phyloP scores from a whole-genome alignment of 306 rosid species.

The Abrus precatorius region DNA sequence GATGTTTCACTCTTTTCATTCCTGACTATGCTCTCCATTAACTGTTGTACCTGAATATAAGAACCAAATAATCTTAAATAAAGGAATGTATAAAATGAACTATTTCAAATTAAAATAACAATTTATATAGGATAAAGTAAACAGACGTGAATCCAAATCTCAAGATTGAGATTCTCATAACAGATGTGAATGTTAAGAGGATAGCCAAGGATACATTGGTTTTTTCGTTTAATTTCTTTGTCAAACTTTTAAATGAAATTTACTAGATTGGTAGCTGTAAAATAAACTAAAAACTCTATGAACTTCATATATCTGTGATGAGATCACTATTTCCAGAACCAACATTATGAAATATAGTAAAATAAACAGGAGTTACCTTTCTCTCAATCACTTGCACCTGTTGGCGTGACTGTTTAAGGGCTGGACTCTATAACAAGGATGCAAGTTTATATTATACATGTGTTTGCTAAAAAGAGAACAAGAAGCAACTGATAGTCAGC shows the following conservation, averaged over 20 bases:
- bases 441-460: slow-evolving; percentile 35
- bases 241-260: slow-evolving; percentile 19
- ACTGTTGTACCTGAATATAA: slow-evolving; percentile 70
- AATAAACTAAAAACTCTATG: slow-evolving; percentile 18
- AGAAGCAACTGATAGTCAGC: slow-evolving; percentile 30
- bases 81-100: slow-evolving; percentile 33
- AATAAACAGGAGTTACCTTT: slow-evolving; percentile 63
- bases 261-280: slow-evolving; percentile 25
- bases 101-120: slow-evolving; percentile 36
- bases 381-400: slow-evolving; percentile 77
- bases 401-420: slow-evolving; percentile 70
- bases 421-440: slow-evolving; percentile 67
- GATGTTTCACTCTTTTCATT: slow-evolving; percentile 68
- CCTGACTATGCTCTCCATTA: slow-evolving; percentile 78
- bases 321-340: slow-evolving; percentile 25
- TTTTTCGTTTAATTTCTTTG: not conserved
- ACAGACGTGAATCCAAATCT: not conserved
- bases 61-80: slow-evolving; percentile 37
- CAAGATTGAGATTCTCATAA: slow-evolving; percentile 1
- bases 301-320: not conserved
- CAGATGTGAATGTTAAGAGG: not conserved
- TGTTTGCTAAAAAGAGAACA: slow-evolving; percentile 33
- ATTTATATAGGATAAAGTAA: not conserved
- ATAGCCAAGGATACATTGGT: not conserved
- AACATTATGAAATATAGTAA: slow-evolving; percentile 6